Percentiles rank a stretch among this genome's conserved stretches.
These are phyloP conservation scores for Tolypocladium amazonense DNA, from an alignment of 2,329 filamentous ascomycete species.

Conservation along the genomic window DNA sequence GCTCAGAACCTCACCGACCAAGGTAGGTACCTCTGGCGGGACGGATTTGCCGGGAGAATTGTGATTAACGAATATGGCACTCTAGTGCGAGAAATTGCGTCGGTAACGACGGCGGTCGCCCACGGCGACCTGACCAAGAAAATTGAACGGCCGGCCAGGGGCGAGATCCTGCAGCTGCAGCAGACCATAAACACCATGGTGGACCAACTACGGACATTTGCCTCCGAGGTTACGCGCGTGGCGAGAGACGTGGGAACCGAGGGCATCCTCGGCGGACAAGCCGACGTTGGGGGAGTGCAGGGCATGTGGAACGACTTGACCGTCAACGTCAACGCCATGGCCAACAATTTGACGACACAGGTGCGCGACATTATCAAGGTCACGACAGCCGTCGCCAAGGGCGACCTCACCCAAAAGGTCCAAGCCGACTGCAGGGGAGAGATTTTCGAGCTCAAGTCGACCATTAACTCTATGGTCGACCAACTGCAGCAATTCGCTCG, in stretches of 20 bases:
- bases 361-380: slow-evolving; percentile 90
- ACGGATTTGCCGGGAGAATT: background rate
- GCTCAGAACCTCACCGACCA: slow-evolving; percentile 73
- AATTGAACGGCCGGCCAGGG: slow-evolving; percentile 69
- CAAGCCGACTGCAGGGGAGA: slow-evolving; percentile 87
- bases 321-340: slow-evolving; percentile 81
- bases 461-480: slow-evolving; percentile 99
- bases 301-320: slow-evolving; percentile 86
- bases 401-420: slow-evolving; percentile 93
- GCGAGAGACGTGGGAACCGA: slow-evolving; percentile 78
- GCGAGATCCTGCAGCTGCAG: slow-evolving; percentile 73
- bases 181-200: slow-evolving; percentile 89
- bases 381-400: slow-evolving; percentile 62
- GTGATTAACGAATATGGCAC: slow-evolving; percentile 3
- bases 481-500: slow-evolving; percentile 93
- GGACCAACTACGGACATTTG: slow-evolving; percentile 73
- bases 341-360: slow-evolving; percentile 76
- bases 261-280: slow-evolving; percentile 72
- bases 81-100: slow-evolving; percentile 69
- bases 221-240: slow-evolving; percentile 73
- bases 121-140: slow-evolving; percentile 77
- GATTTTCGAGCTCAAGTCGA: slow-evolving; percentile 90
- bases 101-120: slow-evolving; percentile 73
- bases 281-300: slow-evolving; percentile 73
- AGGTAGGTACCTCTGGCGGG: slow-evolving; percentile 24